phyloP scores from a whole-genome alignment of 129 eudicot species.

The Artemisia annua region DNA sequence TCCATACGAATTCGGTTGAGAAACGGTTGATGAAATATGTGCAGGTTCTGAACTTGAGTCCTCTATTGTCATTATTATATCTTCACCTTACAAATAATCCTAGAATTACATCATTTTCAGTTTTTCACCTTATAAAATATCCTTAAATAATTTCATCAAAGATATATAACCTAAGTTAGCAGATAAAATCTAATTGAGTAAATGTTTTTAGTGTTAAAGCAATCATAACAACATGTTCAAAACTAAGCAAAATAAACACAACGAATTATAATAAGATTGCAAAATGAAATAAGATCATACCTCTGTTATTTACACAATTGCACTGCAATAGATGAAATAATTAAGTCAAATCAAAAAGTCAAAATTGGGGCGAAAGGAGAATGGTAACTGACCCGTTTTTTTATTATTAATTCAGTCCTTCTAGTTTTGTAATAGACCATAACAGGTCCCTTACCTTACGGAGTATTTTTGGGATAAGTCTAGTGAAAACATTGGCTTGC shows the following conservation, averaged over 20 bases:
- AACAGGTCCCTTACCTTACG: not conserved
- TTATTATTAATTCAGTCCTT: slow-evolving; percentile 3
- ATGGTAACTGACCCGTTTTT: not conserved
- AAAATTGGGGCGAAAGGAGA: not conserved
- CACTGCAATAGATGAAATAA: slow-evolving; percentile 13
- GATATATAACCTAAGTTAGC: no score
- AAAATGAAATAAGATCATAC: slow-evolving; percentile 30
- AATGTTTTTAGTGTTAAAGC: no score
- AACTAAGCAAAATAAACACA: no score
- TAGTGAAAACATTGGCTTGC: no score
- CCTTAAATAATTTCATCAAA: no score
- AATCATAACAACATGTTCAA: no score
- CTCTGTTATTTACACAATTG: slow-evolving; percentile 6
- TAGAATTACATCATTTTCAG: no score
- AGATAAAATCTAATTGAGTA: no score
- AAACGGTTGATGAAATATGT: slow-evolving; percentile 25
- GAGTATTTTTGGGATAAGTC: no score
- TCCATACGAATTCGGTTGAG: slow-evolving; percentile 55
- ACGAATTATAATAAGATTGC: no score
- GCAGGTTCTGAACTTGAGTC: slow-evolving; percentile 16
- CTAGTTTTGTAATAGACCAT: slow-evolving; percentile 9
- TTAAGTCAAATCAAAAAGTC: not conserved
- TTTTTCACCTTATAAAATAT: no score
- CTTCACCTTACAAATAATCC: not conserved
- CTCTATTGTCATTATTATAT: slow-evolving; percentile 24